Evolutionary conservation across 495 filamentous ascomycete species (phyloP).

Genomic region (Neurospora tetraspora): DNA sequence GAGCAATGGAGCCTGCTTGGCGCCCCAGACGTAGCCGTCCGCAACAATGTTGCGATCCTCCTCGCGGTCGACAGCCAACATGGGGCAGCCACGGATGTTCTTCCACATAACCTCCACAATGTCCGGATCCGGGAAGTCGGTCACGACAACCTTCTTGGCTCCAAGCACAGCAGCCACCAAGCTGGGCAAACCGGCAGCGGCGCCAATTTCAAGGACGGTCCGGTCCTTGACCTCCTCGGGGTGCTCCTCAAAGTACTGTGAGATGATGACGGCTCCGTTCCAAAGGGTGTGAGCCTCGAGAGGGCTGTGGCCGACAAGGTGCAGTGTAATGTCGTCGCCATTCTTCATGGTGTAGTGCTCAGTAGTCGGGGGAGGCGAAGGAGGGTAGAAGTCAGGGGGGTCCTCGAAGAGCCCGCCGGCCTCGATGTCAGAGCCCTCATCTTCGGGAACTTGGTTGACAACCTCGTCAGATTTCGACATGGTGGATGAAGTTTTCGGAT

Average conservation of each 20-base stretch:
- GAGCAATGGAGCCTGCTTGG: conserved; percentile 40
- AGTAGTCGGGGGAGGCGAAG: conserved; percentile 57
- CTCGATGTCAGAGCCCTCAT: conserved; percentile 1
- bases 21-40: conserved; percentile 77
- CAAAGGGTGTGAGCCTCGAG: conserved; percentile 88
- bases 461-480: neutral
- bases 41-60: conserved; percentile 29
- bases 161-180: conserved; percentile 65
- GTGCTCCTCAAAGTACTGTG: conserved; percentile 64
- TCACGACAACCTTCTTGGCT: conserved; percentile 62
- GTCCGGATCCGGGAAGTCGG: conserved; percentile 80
- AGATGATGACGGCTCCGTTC: conserved; percentile 71
- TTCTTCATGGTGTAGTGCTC: conserved; percentile 44
- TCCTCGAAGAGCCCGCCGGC: conserved; percentile 57
- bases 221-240: conserved; percentile 48
- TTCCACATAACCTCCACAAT: conserved; percentile 62
- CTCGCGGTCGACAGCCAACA: conserved; percentile 4
- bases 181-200: conserved; percentile 76
- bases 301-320: conserved; percentile 82
- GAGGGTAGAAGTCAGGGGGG: conserved; percentile 65
- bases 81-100: conserved; percentile 51
- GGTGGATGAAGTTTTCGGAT: neutral
- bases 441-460: neutral
- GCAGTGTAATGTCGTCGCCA: conserved; percentile 56
- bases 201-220: conserved; percentile 78